Percentiles rank a stretch among this genome's conserved stretches.
Evolutionary conservation across 2,329 filamentous ascomycete species (phyloP).

Genomic region (Stemphylium beticola): DNA sequence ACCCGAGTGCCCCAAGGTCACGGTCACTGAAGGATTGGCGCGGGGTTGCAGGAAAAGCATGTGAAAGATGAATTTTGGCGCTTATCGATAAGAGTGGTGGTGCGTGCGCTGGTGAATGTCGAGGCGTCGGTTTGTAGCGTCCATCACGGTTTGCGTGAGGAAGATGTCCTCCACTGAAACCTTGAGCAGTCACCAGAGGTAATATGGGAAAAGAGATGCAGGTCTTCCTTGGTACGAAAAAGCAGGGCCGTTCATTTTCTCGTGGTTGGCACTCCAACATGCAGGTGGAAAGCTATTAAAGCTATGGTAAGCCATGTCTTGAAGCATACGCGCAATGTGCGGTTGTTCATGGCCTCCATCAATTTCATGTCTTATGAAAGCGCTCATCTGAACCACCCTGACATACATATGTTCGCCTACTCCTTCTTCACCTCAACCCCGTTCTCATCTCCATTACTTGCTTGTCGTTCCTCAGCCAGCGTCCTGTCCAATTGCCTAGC

Average conservation of each 20-base stretch:
- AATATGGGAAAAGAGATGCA: not conserved
- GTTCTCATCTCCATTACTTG: conserved; percentile 12
- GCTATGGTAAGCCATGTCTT: not conserved
- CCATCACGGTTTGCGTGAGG: not conserved
- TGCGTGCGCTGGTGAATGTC: conserved; percentile 22
- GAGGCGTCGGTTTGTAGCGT: too few relatives aligned
- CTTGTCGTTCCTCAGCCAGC: conserved; percentile 26
- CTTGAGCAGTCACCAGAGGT: not conserved
- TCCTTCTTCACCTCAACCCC: conserved; percentile 17
- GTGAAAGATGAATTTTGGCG: conserved; percentile 23
- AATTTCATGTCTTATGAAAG: too few relatives aligned
- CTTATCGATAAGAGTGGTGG: conserved; percentile 33
- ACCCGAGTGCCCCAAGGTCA: too few relatives aligned
- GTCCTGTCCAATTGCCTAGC: conserved; percentile 35
- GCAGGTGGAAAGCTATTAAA: not conserved
- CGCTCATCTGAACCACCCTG: not conserved
- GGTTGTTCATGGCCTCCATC: not conserved
- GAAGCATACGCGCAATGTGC: not conserved
- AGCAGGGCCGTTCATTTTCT: too few relatives aligned
- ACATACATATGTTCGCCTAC: not conserved
- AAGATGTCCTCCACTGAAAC: not conserved
- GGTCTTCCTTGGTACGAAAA: too few relatives aligned
- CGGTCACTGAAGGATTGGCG: not conserved
- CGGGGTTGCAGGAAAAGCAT: conserved; percentile 3
- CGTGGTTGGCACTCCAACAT: too few relatives aligned